Base-by-base conservation (phyloP, 495 filamentous ascomycete species). In the Xylaria curta region DNA sequence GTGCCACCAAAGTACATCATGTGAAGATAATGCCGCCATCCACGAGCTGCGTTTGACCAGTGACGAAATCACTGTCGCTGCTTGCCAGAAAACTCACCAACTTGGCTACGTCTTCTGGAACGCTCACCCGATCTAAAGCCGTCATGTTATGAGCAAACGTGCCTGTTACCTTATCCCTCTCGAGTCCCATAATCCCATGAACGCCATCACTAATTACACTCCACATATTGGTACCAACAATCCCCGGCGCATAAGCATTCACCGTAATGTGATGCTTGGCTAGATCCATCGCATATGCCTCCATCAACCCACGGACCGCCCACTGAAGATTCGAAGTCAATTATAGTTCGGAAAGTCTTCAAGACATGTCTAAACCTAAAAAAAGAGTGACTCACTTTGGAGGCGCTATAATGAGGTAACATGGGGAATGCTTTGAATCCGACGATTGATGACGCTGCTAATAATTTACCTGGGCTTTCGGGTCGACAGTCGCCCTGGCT, bases 221-320 rank as follows among this genome's bases (percentile, higher is more conserved):
- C 87, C 88, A 90, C 87, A 90, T 90, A 0, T 79, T 78, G 4
- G 89, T 91, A 0, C 83, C 87, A 1, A 92, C 87, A 65, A 91
- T 87, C 0, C 90, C 89, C 0, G 89, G 89, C 0, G 87, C 89
- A 70, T 90, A 91, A 6, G 86, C 84, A 72, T 91, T 91, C 7
- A 83, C 88, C 1, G 89, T 90, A 76, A 91, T 91, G 56, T 85
- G 79, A 68, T 90, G 83, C 62, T 72, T 56, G 0, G 86, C 89
- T 75, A 87, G 79, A 72, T 89, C 87, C 83, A 88, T 86, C 0
- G 88, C 88, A 65, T 89, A 88, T 2, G 80, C 85, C 73, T 90
- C 85, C 3, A 82, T 87, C 61, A 91, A 74, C 0, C 88, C 89
- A 4, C 88, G 80, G 1, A 91, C 88, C 2, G 89, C 89, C 80